Conservation (phyloP, 192 early-diverging fungal species). For the Dissophora ornata region DNA sequence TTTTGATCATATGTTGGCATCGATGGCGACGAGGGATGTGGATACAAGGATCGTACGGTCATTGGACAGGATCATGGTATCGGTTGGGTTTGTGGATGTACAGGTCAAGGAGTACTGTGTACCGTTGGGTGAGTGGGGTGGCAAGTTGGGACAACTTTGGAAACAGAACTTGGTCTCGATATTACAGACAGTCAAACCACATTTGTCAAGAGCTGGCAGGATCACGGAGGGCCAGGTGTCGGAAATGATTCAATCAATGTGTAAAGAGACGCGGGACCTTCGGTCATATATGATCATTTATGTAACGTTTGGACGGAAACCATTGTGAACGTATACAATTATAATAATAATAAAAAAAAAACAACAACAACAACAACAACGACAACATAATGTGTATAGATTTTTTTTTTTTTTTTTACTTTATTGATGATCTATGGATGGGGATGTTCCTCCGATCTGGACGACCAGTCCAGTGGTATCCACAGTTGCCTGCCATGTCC, state of each 20-base stretch:
- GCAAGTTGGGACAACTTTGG: conserved; percentile 30
- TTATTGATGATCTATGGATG: not conserved
- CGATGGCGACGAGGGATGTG: conserved; percentile 30
- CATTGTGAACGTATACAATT: not conserved
- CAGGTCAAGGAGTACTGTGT: conserved; percentile 39
- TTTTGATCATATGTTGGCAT: conserved; percentile 24
- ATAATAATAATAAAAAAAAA: not conserved
- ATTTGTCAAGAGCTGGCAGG: conserved; percentile 4
- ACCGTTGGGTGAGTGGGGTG: conserved; percentile 35
- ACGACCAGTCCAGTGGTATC: conserved; percentile 21
- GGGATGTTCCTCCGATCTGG: conserved; percentile 7
- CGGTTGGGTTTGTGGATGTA: conserved; percentile 32
- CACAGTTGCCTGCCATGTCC: conserved; percentile 19
- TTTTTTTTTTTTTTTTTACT: not conserved
- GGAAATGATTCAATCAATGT: conserved; percentile 20
- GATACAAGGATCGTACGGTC: conserved; percentile 23
- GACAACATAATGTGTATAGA: not conserved
- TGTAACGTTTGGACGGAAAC: conserved; percentile 45
- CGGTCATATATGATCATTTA: conserved; percentile 26
- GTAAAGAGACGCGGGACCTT: conserved; percentile 9
- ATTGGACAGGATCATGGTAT: conserved; percentile 23
- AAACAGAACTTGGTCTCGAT: conserved; percentile 33
- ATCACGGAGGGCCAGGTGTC: conserved; percentile 8
- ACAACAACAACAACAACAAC: not conserved
- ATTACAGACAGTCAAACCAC: conserved; percentile 31